Evolutionary conservation across 768 basidiomycete species (phyloP).

Genomic region (Hericium alpestre): DNA sequence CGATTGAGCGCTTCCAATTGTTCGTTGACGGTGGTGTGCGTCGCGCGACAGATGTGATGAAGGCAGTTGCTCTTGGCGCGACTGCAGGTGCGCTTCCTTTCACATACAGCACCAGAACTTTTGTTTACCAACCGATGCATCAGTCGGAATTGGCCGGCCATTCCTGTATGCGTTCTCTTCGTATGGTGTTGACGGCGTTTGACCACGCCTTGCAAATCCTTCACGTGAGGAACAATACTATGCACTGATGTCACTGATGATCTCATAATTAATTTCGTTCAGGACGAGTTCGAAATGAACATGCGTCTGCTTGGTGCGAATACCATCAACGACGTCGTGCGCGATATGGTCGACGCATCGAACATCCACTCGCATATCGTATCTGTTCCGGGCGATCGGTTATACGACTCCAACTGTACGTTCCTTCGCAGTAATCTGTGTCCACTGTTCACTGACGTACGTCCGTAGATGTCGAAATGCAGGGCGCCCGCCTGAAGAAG

Average conservation of each 20-base stretch:
- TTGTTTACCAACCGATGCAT: no score
- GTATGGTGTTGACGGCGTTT: constrained; percentile 82
- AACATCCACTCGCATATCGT: constrained; percentile 54
- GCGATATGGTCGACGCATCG: constrained; percentile 80
- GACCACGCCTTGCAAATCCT: constrained; percentile 70
- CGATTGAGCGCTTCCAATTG: constrained; percentile 68
- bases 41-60: constrained; percentile 77
- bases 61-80: constrained; percentile 77
- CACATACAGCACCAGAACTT: no score
- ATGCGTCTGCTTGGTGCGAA: constrained; percentile 82
- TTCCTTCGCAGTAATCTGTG: not conserved
- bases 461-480: not conserved
- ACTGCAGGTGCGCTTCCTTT: not conserved
- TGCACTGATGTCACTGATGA: not conserved
- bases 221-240: constrained; percentile 31
- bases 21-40: constrained; percentile 89
- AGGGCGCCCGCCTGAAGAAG: not conserved
- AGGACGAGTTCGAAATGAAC: constrained; percentile 98
- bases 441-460: no score
- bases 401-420: constrained; percentile 76
- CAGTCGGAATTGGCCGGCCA: constrained; percentile 73
- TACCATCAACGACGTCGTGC: constrained; percentile 65
- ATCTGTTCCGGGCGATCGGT: constrained; percentile 53
- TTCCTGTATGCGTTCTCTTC: constrained; percentile 79
- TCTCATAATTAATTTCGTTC: not conserved